Percentiles rank a stretch among this genome's conserved stretches.
Conservation (phyloP, 768 basidiomycete species). For the Boletus pseudo-olivaceus region DNA sequence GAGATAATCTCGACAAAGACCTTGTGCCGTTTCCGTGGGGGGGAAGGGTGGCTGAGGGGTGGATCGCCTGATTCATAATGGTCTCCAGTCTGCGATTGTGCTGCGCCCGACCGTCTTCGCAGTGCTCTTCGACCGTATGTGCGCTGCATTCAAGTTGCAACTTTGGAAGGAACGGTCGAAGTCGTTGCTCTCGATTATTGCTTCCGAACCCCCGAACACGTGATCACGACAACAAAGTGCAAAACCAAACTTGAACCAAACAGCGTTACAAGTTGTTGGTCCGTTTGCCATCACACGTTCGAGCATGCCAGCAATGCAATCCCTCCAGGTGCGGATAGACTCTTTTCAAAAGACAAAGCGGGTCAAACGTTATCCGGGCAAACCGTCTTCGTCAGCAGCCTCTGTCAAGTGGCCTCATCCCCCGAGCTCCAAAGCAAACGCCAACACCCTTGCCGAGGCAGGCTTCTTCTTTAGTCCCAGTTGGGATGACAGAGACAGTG, state of each 20-base stretch:
- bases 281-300: too few species aligned
- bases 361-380: slow-evolving; percentile 48
- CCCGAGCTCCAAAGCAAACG: slow-evolving; percentile 58
- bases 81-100: background rate
- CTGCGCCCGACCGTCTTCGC: slow-evolving; percentile 8
- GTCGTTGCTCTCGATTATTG: background rate
- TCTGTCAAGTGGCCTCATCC: slow-evolving; percentile 81
- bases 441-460: slow-evolving; percentile 75
- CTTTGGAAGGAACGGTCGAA: background rate
- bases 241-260: too few species aligned
- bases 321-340: slow-evolving; percentile 53
- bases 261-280: too few species aligned
- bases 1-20: slow-evolving; percentile 31
- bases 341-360: slow-evolving; percentile 67
- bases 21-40: slow-evolving; percentile 32
- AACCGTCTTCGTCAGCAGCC: slow-evolving; percentile 42
- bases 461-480: slow-evolving; percentile 85
- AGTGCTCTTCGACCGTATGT: slow-evolving; percentile 33
- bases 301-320: slow-evolving; percentile 37
- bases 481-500: slow-evolving; percentile 66
- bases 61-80: background rate
- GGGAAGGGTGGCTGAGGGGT: slow-evolving; percentile 1
- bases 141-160: slow-evolving; percentile 28
- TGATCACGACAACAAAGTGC: background rate
- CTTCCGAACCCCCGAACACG: slow-evolving; percentile 5